Base-by-base conservation (phyloP, 2,329 filamentous ascomycete species). In the Penicillium nordicum region DNA sequence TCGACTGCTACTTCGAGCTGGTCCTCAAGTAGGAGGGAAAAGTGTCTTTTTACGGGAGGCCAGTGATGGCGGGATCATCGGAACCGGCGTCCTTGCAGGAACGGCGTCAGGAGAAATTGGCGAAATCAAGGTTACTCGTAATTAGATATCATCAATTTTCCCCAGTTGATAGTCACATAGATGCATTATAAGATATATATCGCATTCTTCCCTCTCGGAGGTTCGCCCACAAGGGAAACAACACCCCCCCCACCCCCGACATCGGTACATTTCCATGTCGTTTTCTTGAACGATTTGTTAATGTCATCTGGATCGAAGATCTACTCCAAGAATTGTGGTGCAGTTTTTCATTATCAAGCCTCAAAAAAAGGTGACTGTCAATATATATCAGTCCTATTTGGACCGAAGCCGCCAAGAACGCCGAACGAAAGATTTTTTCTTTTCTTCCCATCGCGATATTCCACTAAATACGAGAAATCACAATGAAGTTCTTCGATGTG, bases 21-120 rank as follows among this genome's bases (percentile, higher is more conserved):
- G 73, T 12, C 72, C 69, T 14, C 74, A 75, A n/a, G 70, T 75
- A 34, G 78, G 73, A n/a, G 71, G 71, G 4, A 80, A 79, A 59
- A 75, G 73, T 53, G 72, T 82, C 1, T 76, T 81, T 34, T 65
- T 82, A 42, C 72, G 75, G 46, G 80, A 81, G 63, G 79, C 78
- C 21, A 71, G 72, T 49, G 79, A 82, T 64, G 80, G 80, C 5
- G 79, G 80, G 1, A 77, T 82, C 29, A 76, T 82, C 58, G 80
- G 80, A 4, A 79, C 79, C 7, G 80, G 77, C 2, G 80, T 82
- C 37, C 66, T 82, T 32, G 79, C 80, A 4, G 79, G 78, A 2
- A 80, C 74, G 46, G 69, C 72, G 2, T 64, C 67, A 3, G 68
- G 66, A 5, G 62, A 68, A 14, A 71, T 72, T n/a, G 60, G 68